Percentiles rank a stretch among this genome's conserved stretches.
phyloP scores from a whole-genome alignment of 2,329 filamentous ascomycete species.

The Sclerotinia spermophila region DNA sequence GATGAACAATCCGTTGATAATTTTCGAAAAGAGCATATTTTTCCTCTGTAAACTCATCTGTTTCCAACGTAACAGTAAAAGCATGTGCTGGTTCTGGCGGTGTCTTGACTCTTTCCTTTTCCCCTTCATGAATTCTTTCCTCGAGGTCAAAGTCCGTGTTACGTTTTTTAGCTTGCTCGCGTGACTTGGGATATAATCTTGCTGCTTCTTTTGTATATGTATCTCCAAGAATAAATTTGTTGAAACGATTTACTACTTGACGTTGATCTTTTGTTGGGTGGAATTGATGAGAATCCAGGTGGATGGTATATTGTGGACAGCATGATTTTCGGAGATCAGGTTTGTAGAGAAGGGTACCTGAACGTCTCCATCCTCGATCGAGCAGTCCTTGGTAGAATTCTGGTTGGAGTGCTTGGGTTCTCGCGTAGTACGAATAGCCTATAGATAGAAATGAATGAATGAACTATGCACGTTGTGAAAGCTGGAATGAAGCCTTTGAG shows the following conservation, averaged over 20 bases:
- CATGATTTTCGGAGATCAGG: slow-evolving; percentile 77
- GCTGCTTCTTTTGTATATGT: slow-evolving; percentile 62
- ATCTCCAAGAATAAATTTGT: slow-evolving; percentile 65
- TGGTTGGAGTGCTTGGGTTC: slow-evolving; percentile 57
- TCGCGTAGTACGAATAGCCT: slow-evolving; percentile 70
- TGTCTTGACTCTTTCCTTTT: slow-evolving; percentile 44
- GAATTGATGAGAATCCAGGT: slow-evolving; percentile 63
- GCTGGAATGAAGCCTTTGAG: neutral
- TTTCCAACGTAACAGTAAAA: slow-evolving; percentile 67
- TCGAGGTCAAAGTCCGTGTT: slow-evolving; percentile 65
- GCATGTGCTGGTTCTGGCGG: slow-evolving; percentile 63
- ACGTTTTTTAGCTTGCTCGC: slow-evolving; percentile 59
- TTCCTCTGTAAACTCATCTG: slow-evolving; percentile 68
- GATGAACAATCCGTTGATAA: slow-evolving; percentile 71
- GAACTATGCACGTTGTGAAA: neutral
- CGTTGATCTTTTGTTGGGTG: slow-evolving; percentile 68
- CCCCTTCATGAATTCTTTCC: slow-evolving; percentile 66
- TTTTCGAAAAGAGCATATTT: slow-evolving; percentile 71
- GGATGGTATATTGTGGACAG: slow-evolving; percentile 86
- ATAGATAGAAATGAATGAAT: neutral
- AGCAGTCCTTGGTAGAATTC: slow-evolving; percentile 68
- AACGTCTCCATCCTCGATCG: slow-evolving; percentile 75
- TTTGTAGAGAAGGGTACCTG: slow-evolving; percentile 68
- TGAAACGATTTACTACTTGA: slow-evolving; percentile 73
- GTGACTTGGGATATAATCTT: slow-evolving; percentile 62